Evolutionary conservation across 768 basidiomycete genomes (phyloP).

Genomic region (Leccinum broughii): DNA sequence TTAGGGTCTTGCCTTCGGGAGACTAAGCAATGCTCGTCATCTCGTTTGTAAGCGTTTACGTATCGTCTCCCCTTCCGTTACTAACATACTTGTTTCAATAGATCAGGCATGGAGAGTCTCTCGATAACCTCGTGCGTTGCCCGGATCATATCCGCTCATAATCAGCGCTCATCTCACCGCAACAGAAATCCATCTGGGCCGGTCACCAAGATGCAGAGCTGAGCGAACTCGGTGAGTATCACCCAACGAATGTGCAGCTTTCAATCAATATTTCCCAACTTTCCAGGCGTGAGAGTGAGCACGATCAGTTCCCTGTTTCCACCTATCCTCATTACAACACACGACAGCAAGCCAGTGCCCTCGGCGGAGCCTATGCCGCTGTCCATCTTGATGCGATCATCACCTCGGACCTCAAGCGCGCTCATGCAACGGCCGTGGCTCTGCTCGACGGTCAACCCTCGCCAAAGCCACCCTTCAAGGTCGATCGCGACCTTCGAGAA

Average conservation of each 20-base stretch:
- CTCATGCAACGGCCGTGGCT: constrained; percentile 59
- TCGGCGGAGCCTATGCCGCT: constrained; percentile 52
- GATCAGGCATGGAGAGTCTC: constrained; percentile 79
- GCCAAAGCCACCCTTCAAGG: constrained; percentile 47
- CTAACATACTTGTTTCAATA: constrained; percentile 23
- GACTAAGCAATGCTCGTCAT: constrained; percentile 20
- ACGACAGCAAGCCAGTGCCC: constrained; percentile 64
- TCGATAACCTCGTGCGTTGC: constrained; percentile 63
- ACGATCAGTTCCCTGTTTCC: not conserved
- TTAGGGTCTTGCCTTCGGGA: no score
- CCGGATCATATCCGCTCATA: not conserved
- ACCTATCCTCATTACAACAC: not conserved
- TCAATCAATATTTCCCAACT: constrained; percentile 4
- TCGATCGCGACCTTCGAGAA: constrained; percentile 59
- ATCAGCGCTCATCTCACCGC: not conserved
- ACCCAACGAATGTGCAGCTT: not conserved
- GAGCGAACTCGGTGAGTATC: constrained; percentile 65
- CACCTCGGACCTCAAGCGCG: constrained; percentile 67
- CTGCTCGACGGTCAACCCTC: constrained; percentile 49
- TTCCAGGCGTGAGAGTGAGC: constrained; percentile 57
- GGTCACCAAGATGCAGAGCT: constrained; percentile 75
- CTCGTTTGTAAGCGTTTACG: constrained; percentile 24
- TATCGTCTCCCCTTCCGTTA: not conserved
- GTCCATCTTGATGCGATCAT: constrained; percentile 56
- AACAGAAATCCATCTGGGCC: constrained; percentile 60